Evolutionary conservation across 345 rosid species (phyloP).

Genomic region (Brassica incana): DNA sequence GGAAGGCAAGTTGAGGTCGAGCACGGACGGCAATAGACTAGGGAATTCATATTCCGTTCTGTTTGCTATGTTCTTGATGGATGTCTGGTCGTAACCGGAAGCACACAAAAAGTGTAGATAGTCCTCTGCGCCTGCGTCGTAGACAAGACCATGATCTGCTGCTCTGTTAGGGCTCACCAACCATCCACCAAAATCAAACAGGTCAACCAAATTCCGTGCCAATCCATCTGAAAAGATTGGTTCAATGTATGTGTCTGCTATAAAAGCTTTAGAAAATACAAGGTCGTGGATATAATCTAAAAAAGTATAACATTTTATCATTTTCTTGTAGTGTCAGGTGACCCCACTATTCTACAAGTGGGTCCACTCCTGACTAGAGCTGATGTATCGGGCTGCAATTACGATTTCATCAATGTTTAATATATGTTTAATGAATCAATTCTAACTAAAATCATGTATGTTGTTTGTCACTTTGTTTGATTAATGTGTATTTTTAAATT

Average conservation of each 20-base stretch:
- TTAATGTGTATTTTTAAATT: too few relatives aligned
- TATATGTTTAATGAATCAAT: too few relatives aligned
- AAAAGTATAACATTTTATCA: too few relatives aligned
- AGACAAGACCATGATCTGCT: slow-evolving; percentile 53
- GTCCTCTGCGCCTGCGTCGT: slow-evolving; percentile 46
- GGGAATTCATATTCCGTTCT: slow-evolving; percentile 10
- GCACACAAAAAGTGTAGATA: slow-evolving; percentile 49
- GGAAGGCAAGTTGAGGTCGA: slow-evolving; percentile 48
- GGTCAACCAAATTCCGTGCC: slow-evolving; percentile 38
- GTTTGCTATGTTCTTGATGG: slow-evolving; percentile 38
- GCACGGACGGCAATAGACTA: background rate
- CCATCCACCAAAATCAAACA: slow-evolving; percentile 58
- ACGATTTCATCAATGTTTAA: too few relatives aligned
- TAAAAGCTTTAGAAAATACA: slow-evolving; percentile 19
- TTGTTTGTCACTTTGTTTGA: too few relatives aligned
- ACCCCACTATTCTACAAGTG: too few relatives aligned
- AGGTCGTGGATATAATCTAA: too few relatives aligned
- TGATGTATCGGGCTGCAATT: too few relatives aligned
- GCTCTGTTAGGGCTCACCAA: slow-evolving; percentile 55
- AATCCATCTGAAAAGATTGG: slow-evolving; percentile 45
- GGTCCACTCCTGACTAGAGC: too few relatives aligned
- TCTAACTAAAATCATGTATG: too few relatives aligned
- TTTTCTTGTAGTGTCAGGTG: too few relatives aligned
- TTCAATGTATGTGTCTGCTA: slow-evolving; percentile 37
- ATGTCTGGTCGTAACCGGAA: slow-evolving; percentile 40